Conservation (phyloP, 148 eudicot species). For the Rhododendron simsii region DNA sequence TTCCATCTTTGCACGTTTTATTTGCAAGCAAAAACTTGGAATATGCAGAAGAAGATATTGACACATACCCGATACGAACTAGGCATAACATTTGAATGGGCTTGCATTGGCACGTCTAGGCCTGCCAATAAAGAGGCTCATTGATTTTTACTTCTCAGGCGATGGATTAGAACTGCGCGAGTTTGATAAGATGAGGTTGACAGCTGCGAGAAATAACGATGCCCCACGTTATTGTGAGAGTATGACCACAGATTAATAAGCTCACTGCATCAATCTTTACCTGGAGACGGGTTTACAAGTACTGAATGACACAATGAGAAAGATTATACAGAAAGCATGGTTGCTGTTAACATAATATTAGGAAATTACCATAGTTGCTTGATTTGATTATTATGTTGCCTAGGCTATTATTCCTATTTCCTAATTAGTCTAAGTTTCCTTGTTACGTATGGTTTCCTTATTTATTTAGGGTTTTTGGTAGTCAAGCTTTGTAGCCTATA, state of each 20-base stretch:
- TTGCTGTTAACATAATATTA: no score
- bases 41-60: slow-evolving; percentile 23
- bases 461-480: no score
- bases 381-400: no score
- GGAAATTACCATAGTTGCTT: no score
- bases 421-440: no score
- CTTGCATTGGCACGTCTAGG: slow-evolving; percentile 37
- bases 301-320: neutral
- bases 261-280: neutral
- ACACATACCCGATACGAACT: slow-evolving; percentile 24
- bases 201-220: slow-evolving; percentile 28
- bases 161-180: slow-evolving; percentile 23
- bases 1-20: neutral
- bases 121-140: slow-evolving; percentile 39
- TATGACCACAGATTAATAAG: neutral
- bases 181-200: slow-evolving; percentile 27
- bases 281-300: neutral
- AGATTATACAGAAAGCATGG: neutral
- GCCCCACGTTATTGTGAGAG: slow-evolving; percentile 24
- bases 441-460: no score
- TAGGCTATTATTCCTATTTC: no score
- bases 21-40: neutral
- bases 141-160: slow-evolving; percentile 33
- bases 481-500: no score
- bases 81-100: slow-evolving; percentile 25